These are phyloP conservation scores for Komagataella phaffii DNA, from an alignment of 805 yeast species.

Conservation along the genomic window DNA sequence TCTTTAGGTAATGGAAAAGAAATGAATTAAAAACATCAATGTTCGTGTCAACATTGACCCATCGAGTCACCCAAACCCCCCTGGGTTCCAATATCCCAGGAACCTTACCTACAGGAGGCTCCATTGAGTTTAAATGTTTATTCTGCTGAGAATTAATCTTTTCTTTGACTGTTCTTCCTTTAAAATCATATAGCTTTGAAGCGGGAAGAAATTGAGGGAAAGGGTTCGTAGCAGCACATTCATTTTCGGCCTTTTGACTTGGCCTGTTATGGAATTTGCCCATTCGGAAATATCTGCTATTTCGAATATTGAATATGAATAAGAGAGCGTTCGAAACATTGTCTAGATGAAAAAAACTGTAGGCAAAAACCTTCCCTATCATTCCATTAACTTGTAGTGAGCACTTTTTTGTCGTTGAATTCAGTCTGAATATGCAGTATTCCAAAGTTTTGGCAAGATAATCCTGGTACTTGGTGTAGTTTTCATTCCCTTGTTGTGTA, in stretches of 20 bases:
- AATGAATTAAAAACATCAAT: slow-evolving; percentile 44
- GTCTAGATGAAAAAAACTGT: slow-evolving; percentile 40
- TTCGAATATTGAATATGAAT: slow-evolving; percentile 35
- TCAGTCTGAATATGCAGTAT: slow-evolving; percentile 33
- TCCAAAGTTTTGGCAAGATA: slow-evolving; percentile 39
- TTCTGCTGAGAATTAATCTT: slow-evolving; percentile 11
- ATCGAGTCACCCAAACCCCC: slow-evolving; percentile 50
- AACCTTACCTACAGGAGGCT: slow-evolving; percentile 23
- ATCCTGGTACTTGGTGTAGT: slow-evolving; percentile 14
- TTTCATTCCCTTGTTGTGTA: slow-evolving; percentile 8
- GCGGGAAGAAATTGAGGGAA: slow-evolving; percentile 13
- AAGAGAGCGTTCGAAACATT: slow-evolving; percentile 42
- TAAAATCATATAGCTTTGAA: slow-evolving; percentile 9
- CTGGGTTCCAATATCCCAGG: slow-evolving; percentile 40
- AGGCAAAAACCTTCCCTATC: slow-evolving; percentile 59
- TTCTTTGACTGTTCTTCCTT: slow-evolving; percentile 6
- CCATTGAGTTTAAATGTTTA: slow-evolving; percentile 20
- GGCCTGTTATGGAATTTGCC: neutral
- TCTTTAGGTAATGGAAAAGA: slow-evolving; percentile 38
- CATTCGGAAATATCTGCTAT: neutral
- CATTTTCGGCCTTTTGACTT: neutral
- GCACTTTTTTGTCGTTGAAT: slow-evolving; percentile 25
- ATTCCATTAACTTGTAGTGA: slow-evolving; percentile 51
- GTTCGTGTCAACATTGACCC: slow-evolving; percentile 39
- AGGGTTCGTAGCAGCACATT: neutral